A percentile compares a stretch with the other conserved stretches of the same genome.
phyloP scores from a whole-genome alignment of 495 filamentous ascomycete species.

The Penicillium psychrofluorescens region DNA sequence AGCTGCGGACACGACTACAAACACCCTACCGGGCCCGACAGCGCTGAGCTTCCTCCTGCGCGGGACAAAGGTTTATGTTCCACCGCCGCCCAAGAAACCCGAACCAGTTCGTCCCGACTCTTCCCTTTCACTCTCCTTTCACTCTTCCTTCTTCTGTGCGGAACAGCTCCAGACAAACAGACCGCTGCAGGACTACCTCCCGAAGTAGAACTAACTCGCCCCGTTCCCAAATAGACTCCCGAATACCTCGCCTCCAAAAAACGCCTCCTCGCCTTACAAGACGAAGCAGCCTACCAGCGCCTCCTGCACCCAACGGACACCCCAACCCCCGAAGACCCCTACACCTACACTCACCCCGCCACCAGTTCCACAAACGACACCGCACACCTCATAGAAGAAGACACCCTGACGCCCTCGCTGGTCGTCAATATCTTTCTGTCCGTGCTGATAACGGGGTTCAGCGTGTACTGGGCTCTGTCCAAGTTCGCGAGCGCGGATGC shows the following conservation, averaged over 20 bases:
- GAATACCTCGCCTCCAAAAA: slow-evolving; percentile 90
- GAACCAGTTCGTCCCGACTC: slow-evolving; percentile 58
- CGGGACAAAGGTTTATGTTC: slow-evolving; percentile 66
- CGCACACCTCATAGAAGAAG: slow-evolving; percentile 6
- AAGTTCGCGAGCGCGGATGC: slow-evolving; percentile 45
- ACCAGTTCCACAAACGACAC: background rate
- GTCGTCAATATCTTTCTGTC: slow-evolving; percentile 43
- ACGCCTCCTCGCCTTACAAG: slow-evolving; percentile 70
- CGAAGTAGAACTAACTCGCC: background rate
- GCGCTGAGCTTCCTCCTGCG: slow-evolving; percentile 59
- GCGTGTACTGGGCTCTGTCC: slow-evolving; percentile 41
- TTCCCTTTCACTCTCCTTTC: background rate
- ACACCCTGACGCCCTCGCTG: slow-evolving; percentile 33
- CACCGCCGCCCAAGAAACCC: slow-evolving; percentile 68
- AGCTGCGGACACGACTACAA: slow-evolving; percentile 4
- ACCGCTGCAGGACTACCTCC: no score
- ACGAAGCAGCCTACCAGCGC: slow-evolving; percentile 69
- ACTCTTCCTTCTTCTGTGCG: background rate
- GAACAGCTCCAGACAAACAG: no score
- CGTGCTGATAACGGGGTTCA: slow-evolving; percentile 38
- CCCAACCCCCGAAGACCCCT: slow-evolving; percentile 35
- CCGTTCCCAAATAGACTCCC: slow-evolving; percentile 47
- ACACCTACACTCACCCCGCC: slow-evolving; percentile 10
- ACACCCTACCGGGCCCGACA: slow-evolving; percentile 6
- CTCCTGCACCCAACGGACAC: slow-evolving; percentile 49